These are phyloP conservation scores for Claviceps paspali DNA, from an alignment of 2,329 filamentous ascomycete genomes.

Conservation along the genomic window DNA sequence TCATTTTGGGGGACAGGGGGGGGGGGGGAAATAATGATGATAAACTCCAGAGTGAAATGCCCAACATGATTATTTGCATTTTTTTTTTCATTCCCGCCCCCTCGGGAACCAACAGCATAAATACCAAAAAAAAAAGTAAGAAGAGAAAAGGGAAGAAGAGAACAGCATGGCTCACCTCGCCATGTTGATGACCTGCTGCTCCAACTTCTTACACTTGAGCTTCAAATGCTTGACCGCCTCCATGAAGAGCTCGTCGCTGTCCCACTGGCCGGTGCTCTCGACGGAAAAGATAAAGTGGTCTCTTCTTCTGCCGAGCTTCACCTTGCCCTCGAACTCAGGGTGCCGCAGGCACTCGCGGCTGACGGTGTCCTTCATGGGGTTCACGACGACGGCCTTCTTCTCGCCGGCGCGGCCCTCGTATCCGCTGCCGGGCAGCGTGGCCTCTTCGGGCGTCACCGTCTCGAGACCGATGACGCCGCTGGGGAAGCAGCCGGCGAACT, in stretches of 20 bases:
- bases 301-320: conserved; percentile 74
- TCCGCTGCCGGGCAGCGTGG: conserved; percentile 39
- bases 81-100: too few species aligned
- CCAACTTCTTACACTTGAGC: conserved; percentile 62
- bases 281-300: conserved; percentile 97
- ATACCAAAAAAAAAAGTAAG: too few species aligned
- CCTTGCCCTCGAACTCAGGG: conserved; percentile 86
- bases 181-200: conserved; percentile 55
- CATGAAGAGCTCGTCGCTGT: conserved; percentile 85
- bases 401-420: conserved; percentile 67
- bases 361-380: conserved; percentile 90
- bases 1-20: too few species aligned
- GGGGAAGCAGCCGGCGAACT: conserved; percentile 84
- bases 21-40: too few species aligned
- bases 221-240: conserved; percentile 77
- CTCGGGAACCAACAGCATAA: too few species aligned
- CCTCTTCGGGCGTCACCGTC: conserved; percentile 53
- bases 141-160: conserved; percentile 6
- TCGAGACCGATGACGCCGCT: conserved; percentile 73
- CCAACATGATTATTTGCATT: too few species aligned
- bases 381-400: conserved; percentile 70
- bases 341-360: conserved; percentile 86
- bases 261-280: conserved; percentile 89
- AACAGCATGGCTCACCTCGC: conserved; percentile 24
- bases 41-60: too few species aligned